These are phyloP conservation scores for Russula foetens DNA, from an alignment of 768 basidiomycete species.

Conservation along the genomic window DNA sequence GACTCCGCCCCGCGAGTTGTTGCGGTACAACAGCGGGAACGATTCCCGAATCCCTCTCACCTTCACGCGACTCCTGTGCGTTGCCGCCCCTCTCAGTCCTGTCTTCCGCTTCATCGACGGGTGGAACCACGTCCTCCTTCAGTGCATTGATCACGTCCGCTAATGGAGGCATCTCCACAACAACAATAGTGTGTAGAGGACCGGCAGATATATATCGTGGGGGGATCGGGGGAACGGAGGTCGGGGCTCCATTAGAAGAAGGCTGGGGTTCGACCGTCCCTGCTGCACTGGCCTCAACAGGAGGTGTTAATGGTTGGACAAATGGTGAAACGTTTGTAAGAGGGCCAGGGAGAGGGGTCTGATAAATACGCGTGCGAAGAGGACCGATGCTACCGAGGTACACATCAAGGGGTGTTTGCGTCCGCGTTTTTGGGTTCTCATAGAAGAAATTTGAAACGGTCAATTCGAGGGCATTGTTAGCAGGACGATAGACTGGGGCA, in stretches of 20 bases:
- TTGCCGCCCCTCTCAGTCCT: constrained; percentile 23
- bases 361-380: constrained; percentile 67
- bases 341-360: constrained; percentile 60
- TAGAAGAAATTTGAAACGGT: constrained; percentile 88
- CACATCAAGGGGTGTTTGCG: constrained; percentile 70
- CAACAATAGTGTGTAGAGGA: constrained; percentile 69
- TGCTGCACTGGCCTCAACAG: constrained; percentile 24
- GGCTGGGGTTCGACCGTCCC: constrained; percentile 9
- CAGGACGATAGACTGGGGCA: constrained; percentile 63
- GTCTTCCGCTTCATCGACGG: constrained; percentile 30
- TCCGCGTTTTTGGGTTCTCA: constrained; percentile 54
- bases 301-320: constrained; percentile 35
- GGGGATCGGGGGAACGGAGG: constrained; percentile 20
- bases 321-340: constrained; percentile 56
- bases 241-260: constrained; percentile 6
- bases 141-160: constrained; percentile 70
- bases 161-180: constrained; percentile 78
- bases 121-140: constrained; percentile 56
- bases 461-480: constrained; percentile 69
- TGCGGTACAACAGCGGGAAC: constrained; percentile 27
- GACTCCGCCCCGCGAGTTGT: constrained; percentile 56
- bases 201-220: constrained; percentile 46
- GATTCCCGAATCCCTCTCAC: constrained; percentile 14
- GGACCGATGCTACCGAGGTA: constrained; percentile 90
- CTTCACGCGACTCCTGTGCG: constrained; percentile 5